A percentile compares a stretch with the other conserved stretches of the same genome.
phyloP scores from a whole-genome alignment of 1,284 basidiomycete genomes.

The Leccinum laetum region DNA sequence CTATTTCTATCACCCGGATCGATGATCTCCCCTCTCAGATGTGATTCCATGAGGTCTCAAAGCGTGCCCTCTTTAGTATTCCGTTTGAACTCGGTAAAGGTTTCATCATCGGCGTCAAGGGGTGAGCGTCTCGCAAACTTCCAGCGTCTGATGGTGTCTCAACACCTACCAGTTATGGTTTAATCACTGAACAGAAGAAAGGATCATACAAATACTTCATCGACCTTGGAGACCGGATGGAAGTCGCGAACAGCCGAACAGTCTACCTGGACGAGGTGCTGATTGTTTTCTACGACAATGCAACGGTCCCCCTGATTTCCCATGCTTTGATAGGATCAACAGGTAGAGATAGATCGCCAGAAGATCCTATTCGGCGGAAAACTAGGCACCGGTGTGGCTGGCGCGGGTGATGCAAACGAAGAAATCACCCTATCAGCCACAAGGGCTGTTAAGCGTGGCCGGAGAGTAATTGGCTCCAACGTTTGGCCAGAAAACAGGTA shows the following conservation, averaged over 20 bases:
- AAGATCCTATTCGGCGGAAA: constrained; percentile 65
- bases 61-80: constrained; percentile 82
- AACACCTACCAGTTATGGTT: constrained; percentile 63
- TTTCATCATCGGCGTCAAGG: constrained; percentile 89
- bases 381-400: constrained; percentile 45
- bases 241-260: constrained; percentile 70
- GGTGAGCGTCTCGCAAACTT: constrained; percentile 47
- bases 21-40: constrained; percentile 84
- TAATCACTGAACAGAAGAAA: constrained; percentile 86
- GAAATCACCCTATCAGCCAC: constrained; percentile 24
- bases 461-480: constrained; percentile 39
- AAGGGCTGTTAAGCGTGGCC: constrained; percentile 48
- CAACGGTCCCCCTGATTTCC: constrained; percentile 12
- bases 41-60: constrained; percentile 84
- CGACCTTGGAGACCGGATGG: constrained; percentile 76
- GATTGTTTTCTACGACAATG: neutral
- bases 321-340: constrained; percentile 46
- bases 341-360: constrained; percentile 57
- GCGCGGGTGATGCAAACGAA: constrained; percentile 45
- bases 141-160: neutral
- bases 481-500: neutral
- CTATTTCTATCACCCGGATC: constrained; percentile 69
- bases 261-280: constrained; percentile 77
- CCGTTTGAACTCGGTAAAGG: constrained; percentile 81
- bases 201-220: constrained; percentile 80